A percentile compares a stretch with the other conserved stretches of the same genome.
These are phyloP conservation scores for Vitis vinifera DNA, from an alignment of 164 flowering plant genomes.

Conservation along the genomic window DNA sequence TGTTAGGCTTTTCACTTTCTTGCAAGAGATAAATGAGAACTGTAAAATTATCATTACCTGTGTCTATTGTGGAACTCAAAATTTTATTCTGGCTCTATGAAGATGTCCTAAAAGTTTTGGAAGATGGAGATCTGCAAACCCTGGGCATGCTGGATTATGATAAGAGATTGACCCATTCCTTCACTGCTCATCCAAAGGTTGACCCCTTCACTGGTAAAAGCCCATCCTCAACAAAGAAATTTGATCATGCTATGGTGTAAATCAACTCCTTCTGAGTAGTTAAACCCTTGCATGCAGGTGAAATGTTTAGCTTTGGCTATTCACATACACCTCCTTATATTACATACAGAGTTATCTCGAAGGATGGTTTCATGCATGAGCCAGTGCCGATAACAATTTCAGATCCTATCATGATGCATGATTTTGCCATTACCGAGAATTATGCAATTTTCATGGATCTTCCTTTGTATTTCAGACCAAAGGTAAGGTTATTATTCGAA, in stretches of 20 bases:
- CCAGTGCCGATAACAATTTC: constrained; percentile 93
- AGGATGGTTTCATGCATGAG: constrained; percentile 90
- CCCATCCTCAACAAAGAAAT: neutral
- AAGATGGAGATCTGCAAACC: constrained; percentile 96
- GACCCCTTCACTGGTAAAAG: constrained; percentile 86
- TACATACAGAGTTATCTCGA: constrained; percentile 89
- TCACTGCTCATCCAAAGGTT: constrained; percentile 98
- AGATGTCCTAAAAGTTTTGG: constrained; percentile 90
- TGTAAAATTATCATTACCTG: too few relatives aligned
- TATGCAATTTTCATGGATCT: constrained; percentile 97
- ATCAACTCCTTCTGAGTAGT: neutral
- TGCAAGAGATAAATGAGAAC: too few relatives aligned
- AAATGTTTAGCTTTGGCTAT: constrained; percentile 98
- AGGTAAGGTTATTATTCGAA: constrained; percentile 43
- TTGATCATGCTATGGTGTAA: too few relatives aligned
- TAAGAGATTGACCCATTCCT: constrained; percentile 82
- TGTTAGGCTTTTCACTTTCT: too few relatives aligned
- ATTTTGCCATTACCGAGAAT: constrained; percentile 95
- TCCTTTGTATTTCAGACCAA: constrained; percentile 82
- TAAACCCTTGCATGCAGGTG: constrained; percentile 59
- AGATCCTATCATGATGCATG: constrained; percentile 97
- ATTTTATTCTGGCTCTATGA: constrained; percentile 5
- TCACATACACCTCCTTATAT: constrained; percentile 74
- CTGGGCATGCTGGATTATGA: constrained; percentile 95
- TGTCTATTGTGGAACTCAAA: too few relatives aligned